Evolutionary conservation across 75 land plant genomes (phyloP).

Genomic region (Cryptomeria japonica): DNA sequence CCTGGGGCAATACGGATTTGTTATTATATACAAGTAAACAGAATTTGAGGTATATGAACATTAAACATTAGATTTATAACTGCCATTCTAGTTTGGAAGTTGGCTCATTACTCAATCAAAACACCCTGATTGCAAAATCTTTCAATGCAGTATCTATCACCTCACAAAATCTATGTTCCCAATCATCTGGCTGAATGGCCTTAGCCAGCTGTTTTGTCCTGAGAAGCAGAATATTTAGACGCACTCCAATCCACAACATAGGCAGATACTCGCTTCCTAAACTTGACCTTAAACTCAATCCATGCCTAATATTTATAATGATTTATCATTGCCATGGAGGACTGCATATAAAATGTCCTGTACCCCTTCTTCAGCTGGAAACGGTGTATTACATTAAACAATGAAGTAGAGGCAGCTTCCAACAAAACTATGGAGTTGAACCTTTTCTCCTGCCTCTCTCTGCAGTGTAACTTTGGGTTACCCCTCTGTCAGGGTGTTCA

Average conservation of each 20-base stretch:
- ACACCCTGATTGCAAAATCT: conserved; percentile 16
- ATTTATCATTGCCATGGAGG: conserved; percentile 33
- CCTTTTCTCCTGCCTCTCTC: conserved; percentile 17
- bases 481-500: conserved; percentile 21
- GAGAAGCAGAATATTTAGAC: conserved; percentile 24
- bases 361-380: conserved; percentile 28
- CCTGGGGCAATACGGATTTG: too few relatives aligned
- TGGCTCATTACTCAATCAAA: neutral
- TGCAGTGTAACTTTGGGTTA: conserved; percentile 52
- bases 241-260: conserved; percentile 52
- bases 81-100: neutral
- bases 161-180: conserved; percentile 36
- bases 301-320: conserved; percentile 56
- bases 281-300: conserved; percentile 43
- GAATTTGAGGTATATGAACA: too few relatives aligned
- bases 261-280: conserved; percentile 35
- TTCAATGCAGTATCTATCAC: conserved; percentile 31
- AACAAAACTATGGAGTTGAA: conserved; percentile 38
- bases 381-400: conserved; percentile 44
- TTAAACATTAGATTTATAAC: neutral
- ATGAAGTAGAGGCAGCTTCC: conserved; percentile 5
- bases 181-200: conserved; percentile 30
- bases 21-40: neutral
- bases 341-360: neutral
- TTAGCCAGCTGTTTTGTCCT: conserved; percentile 34